phyloP scores from a whole-genome alignment of 305 asterid genomes.

The Coffea humblotiana region DNA sequence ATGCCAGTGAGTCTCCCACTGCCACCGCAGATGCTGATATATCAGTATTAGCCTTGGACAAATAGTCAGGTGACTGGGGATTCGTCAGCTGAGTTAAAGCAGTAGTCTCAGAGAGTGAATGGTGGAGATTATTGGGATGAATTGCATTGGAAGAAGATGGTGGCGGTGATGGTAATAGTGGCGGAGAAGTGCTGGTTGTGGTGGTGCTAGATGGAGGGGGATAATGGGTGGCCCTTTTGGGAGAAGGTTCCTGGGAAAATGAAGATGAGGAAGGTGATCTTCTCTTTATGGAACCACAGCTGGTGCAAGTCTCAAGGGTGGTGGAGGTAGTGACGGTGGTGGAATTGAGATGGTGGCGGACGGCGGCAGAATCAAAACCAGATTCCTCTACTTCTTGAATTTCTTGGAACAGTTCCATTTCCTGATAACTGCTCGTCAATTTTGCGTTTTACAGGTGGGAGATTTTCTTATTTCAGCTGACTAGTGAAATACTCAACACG shows the following conservation, averaged over 20 bases:
- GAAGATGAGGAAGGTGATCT: slow-evolving; percentile 17
- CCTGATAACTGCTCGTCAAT: not conserved
- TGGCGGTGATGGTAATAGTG: not conserved
- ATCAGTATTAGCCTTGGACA: slow-evolving; percentile 5
- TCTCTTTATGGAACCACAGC: slow-evolving; percentile 20
- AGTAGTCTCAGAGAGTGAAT: slow-evolving; percentile 27
- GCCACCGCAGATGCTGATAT: slow-evolving; percentile 6
- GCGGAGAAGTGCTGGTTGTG: not conserved
- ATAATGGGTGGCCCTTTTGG: slow-evolving; percentile 30
- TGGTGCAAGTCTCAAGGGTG: slow-evolving; percentile 11
- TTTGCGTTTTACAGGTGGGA: too few relatives aligned
- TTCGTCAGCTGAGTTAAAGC: not conserved
- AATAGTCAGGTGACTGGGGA: not conserved
- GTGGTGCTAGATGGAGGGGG: slow-evolving; percentile 13
- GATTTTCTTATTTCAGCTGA: too few relatives aligned
- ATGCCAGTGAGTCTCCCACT: not conserved
- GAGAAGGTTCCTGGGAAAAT: slow-evolving; percentile 28
- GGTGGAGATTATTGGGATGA: slow-evolving; percentile 26
- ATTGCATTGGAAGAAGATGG: slow-evolving; percentile 28
- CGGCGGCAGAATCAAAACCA: slow-evolving; percentile 30
- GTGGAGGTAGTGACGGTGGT: slow-evolving; percentile 1
- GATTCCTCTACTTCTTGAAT: slow-evolving; percentile 2
- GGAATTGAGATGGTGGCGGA: not conserved
- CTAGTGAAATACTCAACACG: too few relatives aligned
- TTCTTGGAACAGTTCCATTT: slow-evolving; percentile 7